These are phyloP conservation scores for Fusarium veterinarium DNA, from an alignment of 2,329 filamentous ascomycete species.

Conservation along the genomic window DNA sequence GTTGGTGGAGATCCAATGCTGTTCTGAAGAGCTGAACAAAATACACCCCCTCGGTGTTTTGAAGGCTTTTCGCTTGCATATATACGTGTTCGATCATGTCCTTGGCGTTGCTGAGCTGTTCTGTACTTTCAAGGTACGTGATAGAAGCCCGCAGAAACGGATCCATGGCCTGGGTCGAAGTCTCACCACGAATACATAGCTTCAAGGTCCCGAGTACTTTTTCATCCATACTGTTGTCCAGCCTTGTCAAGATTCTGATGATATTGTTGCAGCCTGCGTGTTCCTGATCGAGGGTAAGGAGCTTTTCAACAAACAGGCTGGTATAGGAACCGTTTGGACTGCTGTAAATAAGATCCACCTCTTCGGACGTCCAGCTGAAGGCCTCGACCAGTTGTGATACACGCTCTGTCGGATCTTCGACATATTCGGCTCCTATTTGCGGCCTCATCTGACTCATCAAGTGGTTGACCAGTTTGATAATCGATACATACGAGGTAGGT, in stretches of 20 bases:
- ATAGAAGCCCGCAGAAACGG: slow-evolving; percentile 69
- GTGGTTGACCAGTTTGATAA: slow-evolving; percentile 63
- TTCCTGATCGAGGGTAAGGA: slow-evolving; percentile 72
- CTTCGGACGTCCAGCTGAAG: slow-evolving; percentile 59
- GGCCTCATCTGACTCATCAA: slow-evolving; percentile 59
- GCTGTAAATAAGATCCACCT: slow-evolving; percentile 59
- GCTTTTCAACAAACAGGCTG: slow-evolving; percentile 73
- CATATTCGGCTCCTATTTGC: slow-evolving; percentile 47
- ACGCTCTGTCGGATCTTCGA: slow-evolving; percentile 55
- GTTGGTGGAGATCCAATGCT: slow-evolving; percentile 46
- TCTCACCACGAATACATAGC: slow-evolving; percentile 62
- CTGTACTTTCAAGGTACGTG: slow-evolving; percentile 62
- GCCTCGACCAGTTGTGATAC: slow-evolving; percentile 48
- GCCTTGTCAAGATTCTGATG: slow-evolving; percentile 65
- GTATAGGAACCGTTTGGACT: slow-evolving; percentile 46
- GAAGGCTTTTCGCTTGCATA: slow-evolving; percentile 57
- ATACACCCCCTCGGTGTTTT: slow-evolving; percentile 60
- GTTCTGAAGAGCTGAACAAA: slow-evolving; percentile 60
- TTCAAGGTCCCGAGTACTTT: slow-evolving; percentile 66
- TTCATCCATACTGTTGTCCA: slow-evolving; percentile 62
- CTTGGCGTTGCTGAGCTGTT: slow-evolving; percentile 49
- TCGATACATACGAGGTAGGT: slow-evolving; percentile 64
- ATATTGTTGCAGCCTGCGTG: slow-evolving; percentile 64
- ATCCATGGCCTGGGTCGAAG: slow-evolving; percentile 56
- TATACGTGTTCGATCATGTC: slow-evolving; percentile 58